Base-by-base conservation (phyloP, 768 basidiomycete genomes). In the Coprinopsis cinerea region DNA sequence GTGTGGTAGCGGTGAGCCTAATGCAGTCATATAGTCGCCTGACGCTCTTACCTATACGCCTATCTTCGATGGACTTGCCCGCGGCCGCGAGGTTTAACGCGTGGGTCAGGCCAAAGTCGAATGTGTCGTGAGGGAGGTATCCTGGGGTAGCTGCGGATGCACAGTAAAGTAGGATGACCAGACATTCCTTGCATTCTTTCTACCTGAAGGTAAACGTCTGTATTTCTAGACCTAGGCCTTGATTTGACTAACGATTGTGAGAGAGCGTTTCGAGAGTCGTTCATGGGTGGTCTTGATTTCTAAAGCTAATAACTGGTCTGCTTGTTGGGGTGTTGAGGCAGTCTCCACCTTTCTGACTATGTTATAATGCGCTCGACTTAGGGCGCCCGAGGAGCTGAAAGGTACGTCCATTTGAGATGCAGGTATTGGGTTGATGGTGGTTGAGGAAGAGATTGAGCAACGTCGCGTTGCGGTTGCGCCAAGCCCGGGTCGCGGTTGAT, bases 51-150 rank as follows among this genome's bases (percentile, higher is more conserved):
- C 86, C 89, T 61, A 83, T 82, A 53, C 82, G 72, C 67, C 86
- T 85, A 58, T 85, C 76, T 56, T 76, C 72, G 6, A 82, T 64
- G 9, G 67, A 77, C 37, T 63, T 65, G 2, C 86, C 87, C 10
- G 79, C 78, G 59, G 86, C 89, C 2, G 87, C 87, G 26, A 93
- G 66, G 57, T 79, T 87, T 24, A 92, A 68, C 3, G 90, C 91
- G 55, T 88, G 81, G 2, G 79, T 76, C 35, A 92, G 73, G 10
- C 88, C 88, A 57, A 87, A 90, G 44, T 80, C 75, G 53, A 91
- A 68, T 20, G 73, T 64, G n/a, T 74, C 70, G 18, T 61, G 59
- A 2, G 68, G 53, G 15, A 75, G 60, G 42, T 68, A 67, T 4
- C 73, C 72, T 28, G 74, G 62, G 9, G 75, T 67, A 20, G 73